Evolutionary conservation across 371 early-diverging fungal genomes (phyloP), one percentile per base, ranked within the genome.

Genomic region (Mucor indicus): DNA sequence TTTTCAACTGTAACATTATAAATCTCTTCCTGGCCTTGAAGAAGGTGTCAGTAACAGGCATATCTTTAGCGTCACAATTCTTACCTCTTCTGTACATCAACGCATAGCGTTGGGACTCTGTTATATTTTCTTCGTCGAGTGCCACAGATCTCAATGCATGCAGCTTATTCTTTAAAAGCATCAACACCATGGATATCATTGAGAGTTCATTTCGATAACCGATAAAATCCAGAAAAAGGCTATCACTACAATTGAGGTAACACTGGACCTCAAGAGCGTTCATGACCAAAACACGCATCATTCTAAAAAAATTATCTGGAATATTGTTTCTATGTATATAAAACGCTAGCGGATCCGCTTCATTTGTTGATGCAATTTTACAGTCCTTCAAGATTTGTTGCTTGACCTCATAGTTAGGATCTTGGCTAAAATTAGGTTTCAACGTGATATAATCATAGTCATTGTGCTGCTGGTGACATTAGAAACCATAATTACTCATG

Each of bases 211-310:
- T 81, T 15, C 81, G 57, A 20, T 67, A 62, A 3, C 73, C 64
- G 7, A 79, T 53, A 54, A 71, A 75, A n/a, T 64, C 68, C 10
- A 79, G 42, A 12, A 47, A 46, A 3, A 32, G 38, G 4, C 48
- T 7, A 24, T 62, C 56, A 12, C 30, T 37, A 30, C 64, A 60
- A 0, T 48, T 42, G 6, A 25, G 22, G 30, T 64, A 78, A 22
- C 44, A 41, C 3, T 51, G 41, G 4, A 60, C 46, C 31, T 85
- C 86, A 0, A 54, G 47, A 11, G 53, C 55, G 25, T 77, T 84
- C 86, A 85, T 85, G 6, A 75, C 77, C 62, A 84, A 56, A 0
- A 84, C 80, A 1, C 85, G 75, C 74, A 85, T 77, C 25, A 77
- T 51, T 35, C 67, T 60, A 33, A 80, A 42, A 24, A 83, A 65